Percentiles rank a stretch among this genome's conserved stretches.
Conservation (phyloP, 2,329 filamentous ascomycete genomes). For the Colletotrichum abscissum region DNA sequence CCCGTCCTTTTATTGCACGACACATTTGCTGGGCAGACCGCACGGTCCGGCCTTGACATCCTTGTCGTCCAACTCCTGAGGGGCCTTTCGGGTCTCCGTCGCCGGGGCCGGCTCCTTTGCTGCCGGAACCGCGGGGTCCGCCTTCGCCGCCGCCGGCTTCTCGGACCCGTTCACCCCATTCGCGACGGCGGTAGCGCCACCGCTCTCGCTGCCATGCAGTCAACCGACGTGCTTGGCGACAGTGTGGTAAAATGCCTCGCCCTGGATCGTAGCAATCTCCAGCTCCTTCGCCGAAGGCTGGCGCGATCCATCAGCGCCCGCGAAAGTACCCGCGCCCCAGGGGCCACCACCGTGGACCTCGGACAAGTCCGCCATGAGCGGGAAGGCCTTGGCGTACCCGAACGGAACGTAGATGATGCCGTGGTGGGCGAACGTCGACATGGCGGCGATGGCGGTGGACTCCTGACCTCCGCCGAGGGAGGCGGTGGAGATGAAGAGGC, state of each 20-base stretch:
- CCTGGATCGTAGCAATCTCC: conserved; percentile 83
- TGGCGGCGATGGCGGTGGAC: conserved; percentile 80
- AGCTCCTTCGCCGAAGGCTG: conserved; percentile 83
- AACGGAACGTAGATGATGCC: conserved; percentile 97
- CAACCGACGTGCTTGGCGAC: conserved; percentile 79
- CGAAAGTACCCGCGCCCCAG: conserved; percentile 95
- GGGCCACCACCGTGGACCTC: conserved; percentile 89
- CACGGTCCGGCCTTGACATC: conserved; percentile 73
- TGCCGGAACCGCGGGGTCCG: background rate
- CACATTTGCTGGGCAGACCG: conserved; percentile 80
- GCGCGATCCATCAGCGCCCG: conserved; percentile 82
- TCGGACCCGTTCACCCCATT: conserved; percentile 36
- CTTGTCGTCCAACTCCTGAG: conserved; percentile 44
- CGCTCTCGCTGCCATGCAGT: conserved; percentile 73
- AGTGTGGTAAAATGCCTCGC: conserved; percentile 83
- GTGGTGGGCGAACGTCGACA: conserved; percentile 92
- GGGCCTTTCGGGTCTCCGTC: conserved; percentile 38
- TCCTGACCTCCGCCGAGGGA: conserved; percentile 92
- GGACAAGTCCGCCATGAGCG: conserved; percentile 73
- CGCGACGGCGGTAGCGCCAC: conserved; percentile 40
- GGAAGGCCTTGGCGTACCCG: conserved; percentile 87
- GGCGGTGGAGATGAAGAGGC: conserved; percentile 90
- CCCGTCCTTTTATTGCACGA: conserved; percentile 63
- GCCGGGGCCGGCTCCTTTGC: conserved; percentile 6
- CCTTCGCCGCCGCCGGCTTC: conserved; percentile 24